Percentiles rank a stretch among this genome's conserved stretches.
Conservation (phyloP, 441 rosid species). For the Pelargonium citronellum region DNA sequence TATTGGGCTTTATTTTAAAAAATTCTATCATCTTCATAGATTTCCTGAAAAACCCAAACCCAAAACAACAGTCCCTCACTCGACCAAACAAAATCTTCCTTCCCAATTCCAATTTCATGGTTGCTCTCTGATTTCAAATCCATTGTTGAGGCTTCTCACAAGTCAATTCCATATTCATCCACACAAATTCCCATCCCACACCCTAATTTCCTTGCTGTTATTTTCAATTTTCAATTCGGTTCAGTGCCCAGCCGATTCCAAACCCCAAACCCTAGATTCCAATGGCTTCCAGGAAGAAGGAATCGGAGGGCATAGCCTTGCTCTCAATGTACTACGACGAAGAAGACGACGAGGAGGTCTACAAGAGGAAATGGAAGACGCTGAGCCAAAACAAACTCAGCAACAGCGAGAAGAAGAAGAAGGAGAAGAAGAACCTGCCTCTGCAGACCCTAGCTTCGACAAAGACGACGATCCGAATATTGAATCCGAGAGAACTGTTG, state of each 20-base stretch:
- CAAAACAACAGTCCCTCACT: too few species aligned
- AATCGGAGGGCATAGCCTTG: slow-evolving; percentile 75
- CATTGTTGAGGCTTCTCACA: neutral
- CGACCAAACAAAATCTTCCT: too few species aligned
- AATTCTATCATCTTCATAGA: too few species aligned
- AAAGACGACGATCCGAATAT: neutral
- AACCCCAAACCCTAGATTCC: slow-evolving; percentile 17
- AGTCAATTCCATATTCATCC: neutral
- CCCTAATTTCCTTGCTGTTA: neutral
- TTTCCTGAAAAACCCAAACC: too few species aligned
- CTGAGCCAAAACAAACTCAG: slow-evolving; percentile 30
- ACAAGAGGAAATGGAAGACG: slow-evolving; percentile 74
- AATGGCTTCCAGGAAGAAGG: slow-evolving; percentile 75
- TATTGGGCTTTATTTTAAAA: too few species aligned
- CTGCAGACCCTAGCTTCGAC: neutral
- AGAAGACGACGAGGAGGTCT: slow-evolving; percentile 67
- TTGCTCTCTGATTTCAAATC: neutral
- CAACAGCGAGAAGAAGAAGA: slow-evolving; percentile 10
- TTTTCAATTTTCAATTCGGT: neutral
- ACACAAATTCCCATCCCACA: neutral
- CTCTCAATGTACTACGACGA: slow-evolving; percentile 88
- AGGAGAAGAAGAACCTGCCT: slow-evolving; percentile 23
- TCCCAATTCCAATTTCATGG: too few species aligned
- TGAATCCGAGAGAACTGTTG: neutral
- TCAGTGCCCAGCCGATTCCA: neutral